phyloP scores from a whole-genome alignment of 805 yeast genomes.

The Yamadazyma nakazawae region DNA sequence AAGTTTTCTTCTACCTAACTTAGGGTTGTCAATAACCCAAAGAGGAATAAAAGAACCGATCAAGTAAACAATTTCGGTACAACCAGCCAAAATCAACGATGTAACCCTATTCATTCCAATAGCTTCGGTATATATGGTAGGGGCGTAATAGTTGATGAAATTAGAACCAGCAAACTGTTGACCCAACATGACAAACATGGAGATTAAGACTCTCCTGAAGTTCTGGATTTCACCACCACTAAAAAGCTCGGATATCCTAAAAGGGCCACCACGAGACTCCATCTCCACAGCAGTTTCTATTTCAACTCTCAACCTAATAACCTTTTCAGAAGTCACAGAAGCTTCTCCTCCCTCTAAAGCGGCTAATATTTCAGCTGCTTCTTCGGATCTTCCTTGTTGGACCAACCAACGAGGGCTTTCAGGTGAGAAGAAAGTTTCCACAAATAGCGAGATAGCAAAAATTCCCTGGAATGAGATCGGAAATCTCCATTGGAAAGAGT shows the following conservation, averaged over 20 bases:
- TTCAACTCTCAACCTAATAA: conserved; percentile 20
- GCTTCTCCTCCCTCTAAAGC: conserved; percentile 18
- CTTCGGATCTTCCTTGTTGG: neutral
- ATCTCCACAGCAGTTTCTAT: conserved; percentile 19
- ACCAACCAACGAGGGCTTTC: neutral
- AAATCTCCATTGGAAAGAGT: conserved; percentile 59
- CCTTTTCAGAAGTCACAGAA: conserved; percentile 16
- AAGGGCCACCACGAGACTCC: conserved; percentile 19
- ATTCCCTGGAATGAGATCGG: conserved; percentile 69
- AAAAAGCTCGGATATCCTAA: conserved; percentile 25
- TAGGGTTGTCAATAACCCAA: conserved; percentile 35
- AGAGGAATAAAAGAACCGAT: conserved; percentile 41
- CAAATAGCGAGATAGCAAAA: conserved; percentile 38
- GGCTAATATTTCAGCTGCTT: conserved; percentile 8
- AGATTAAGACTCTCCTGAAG: conserved; percentile 44
- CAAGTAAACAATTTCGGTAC: conserved; percentile 38
- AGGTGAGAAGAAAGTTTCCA: neutral
- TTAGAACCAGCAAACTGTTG: conserved; percentile 49
- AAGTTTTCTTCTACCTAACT: conserved; percentile 34
- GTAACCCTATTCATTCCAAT: conserved; percentile 37
- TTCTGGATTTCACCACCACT: conserved; percentile 39
- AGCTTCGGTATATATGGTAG: conserved; percentile 29
- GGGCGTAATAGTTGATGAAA: conserved; percentile 40
- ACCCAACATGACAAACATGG: conserved; percentile 38
- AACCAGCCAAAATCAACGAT: conserved; percentile 36